These are phyloP conservation scores for Debaryomyces singareniensis DNA, from an alignment of 1,139 yeast species.

Conservation along the genomic window DNA sequence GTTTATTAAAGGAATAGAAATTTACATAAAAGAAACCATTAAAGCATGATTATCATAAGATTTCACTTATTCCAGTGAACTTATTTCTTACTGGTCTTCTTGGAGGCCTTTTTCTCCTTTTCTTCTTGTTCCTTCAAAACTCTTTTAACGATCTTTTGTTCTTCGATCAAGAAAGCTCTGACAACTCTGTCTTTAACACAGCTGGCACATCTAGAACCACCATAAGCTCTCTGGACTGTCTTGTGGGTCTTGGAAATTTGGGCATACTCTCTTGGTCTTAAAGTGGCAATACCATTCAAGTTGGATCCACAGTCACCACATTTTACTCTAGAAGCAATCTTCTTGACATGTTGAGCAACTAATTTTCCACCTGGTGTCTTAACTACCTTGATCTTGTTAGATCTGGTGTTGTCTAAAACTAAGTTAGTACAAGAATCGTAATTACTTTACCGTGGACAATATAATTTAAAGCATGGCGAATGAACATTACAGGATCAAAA, in stretches of 20 bases:
- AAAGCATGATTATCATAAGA: too few species aligned
- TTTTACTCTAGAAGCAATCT: conserved; percentile 91
- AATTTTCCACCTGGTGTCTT: conserved; percentile 99
- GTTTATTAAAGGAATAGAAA: conserved; percentile 1
- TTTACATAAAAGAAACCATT: too few species aligned
- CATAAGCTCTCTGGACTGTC: conserved; percentile 99
- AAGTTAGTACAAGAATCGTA: conserved; percentile 5
- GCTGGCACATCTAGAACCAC: conserved; percentile 98
- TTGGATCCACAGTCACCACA: conserved; percentile 98
- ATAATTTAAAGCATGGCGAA: too few species aligned
- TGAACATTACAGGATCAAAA: too few species aligned
- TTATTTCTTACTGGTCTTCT: conserved; percentile 34
- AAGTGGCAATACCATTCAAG: conserved; percentile 86
- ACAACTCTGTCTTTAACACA: conserved; percentile 98
- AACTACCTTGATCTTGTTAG: conserved; percentile 98
- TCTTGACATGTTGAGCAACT: conserved; percentile 96
- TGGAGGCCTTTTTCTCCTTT: conserved; percentile 59
- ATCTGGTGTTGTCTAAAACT: conserved; percentile 79
- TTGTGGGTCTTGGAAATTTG: conserved; percentile 91
- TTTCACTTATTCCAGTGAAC: conserved; percentile 5
- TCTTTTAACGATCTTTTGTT: conserved; percentile 99
- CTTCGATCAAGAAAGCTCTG: conserved; percentile 99
- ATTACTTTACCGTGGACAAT: too few species aligned
- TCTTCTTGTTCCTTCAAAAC: conserved; percentile 93
- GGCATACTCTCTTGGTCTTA: conserved; percentile 98